Percentiles rank a stretch among this genome's conserved stretches.
Conservation (phyloP, 345 rosid species). For the Adansonia digitata region DNA sequence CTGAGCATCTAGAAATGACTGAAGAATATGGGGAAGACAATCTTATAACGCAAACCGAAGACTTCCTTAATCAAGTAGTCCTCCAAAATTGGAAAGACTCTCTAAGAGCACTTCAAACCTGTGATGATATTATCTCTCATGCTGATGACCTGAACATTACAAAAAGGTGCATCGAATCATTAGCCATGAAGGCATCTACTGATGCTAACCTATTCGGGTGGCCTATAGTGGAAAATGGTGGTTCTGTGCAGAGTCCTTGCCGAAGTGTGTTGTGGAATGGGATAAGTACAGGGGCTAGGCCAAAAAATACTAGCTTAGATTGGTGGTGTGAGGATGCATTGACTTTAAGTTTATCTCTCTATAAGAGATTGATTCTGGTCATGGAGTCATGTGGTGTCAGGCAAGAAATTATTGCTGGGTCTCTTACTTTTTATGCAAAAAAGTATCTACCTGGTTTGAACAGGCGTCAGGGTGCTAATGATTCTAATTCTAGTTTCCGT, state of each 20-base stretch:
- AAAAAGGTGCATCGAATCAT: slow-evolving; percentile 71
- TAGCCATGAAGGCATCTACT: slow-evolving; percentile 69
- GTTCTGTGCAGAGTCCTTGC: slow-evolving; percentile 96
- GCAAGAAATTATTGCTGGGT: slow-evolving; percentile 69
- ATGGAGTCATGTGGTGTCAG: slow-evolving; percentile 86
- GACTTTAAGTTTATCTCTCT: slow-evolving; percentile 64
- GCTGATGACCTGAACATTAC: slow-evolving; percentile 74
- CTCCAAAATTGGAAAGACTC: slow-evolving; percentile 92
- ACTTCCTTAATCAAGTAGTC: slow-evolving; percentile 78
- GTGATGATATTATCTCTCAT: slow-evolving; percentile 55
- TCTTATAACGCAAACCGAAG: slow-evolving; percentile 70
- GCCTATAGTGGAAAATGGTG: slow-evolving; percentile 88
- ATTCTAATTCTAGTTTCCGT: slow-evolving; percentile 60
- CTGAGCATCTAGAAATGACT: slow-evolving; percentile 86
- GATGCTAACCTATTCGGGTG: slow-evolving; percentile 93
- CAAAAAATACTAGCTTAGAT: slow-evolving; percentile 63
- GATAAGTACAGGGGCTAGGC: slow-evolving; percentile 91
- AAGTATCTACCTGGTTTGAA: slow-evolving; percentile 81
- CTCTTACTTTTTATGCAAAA: slow-evolving; percentile 65
- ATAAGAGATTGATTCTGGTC: slow-evolving; percentile 57
- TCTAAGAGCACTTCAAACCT: slow-evolving; percentile 70
- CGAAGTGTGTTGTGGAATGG: slow-evolving; percentile 97
- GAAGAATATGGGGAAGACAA: slow-evolving; percentile 95
- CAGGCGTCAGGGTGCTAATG: slow-evolving; percentile 62
- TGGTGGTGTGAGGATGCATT: slow-evolving; percentile 99